Evolutionary conservation across 1,284 basidiomycete genomes (phyloP).

Genomic region (Cryptococcus hybrid): DNA sequence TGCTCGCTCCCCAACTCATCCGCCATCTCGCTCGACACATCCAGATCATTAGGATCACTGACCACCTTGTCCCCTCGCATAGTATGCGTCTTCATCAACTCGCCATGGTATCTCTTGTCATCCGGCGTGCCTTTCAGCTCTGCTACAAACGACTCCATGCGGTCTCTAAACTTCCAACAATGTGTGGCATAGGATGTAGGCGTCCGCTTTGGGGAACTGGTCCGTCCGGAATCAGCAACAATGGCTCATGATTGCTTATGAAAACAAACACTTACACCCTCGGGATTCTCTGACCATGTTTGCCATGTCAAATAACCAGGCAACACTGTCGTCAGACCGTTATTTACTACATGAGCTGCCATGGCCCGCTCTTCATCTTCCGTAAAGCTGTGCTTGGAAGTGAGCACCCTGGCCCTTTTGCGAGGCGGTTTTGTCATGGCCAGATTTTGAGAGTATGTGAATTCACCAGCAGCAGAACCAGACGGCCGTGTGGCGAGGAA

Average conservation of each 20-base stretch:
- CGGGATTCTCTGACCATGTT: conserved; percentile 8
- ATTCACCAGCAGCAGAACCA: too few species aligned
- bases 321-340: not conserved
- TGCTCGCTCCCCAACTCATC: not conserved
- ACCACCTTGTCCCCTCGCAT: too few species aligned
- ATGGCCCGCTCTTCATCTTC: conserved; percentile 11
- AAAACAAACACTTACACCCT: conserved; percentile 3
- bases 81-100: not conserved
- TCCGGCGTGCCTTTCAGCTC: not conserved
- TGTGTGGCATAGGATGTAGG: conserved; percentile 1
- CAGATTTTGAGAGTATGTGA: not conserved
- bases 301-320: not conserved
- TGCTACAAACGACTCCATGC: conserved; percentile 1
- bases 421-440: not conserved
- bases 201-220: not conserved
- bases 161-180: conserved; percentile 2
- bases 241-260: not conserved
- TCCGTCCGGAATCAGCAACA: not conserved
- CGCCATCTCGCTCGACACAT: too few species aligned
- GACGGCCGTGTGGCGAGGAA: too few species aligned
- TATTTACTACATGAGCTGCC: conserved; percentile 6
- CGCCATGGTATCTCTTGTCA: not conserved
- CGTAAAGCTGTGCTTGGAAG: not conserved
- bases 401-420: not conserved
- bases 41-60: too few species aligned